Conservation (phyloP, 768 basidiomycete species). For the Tylopilus intermedius region DNA sequence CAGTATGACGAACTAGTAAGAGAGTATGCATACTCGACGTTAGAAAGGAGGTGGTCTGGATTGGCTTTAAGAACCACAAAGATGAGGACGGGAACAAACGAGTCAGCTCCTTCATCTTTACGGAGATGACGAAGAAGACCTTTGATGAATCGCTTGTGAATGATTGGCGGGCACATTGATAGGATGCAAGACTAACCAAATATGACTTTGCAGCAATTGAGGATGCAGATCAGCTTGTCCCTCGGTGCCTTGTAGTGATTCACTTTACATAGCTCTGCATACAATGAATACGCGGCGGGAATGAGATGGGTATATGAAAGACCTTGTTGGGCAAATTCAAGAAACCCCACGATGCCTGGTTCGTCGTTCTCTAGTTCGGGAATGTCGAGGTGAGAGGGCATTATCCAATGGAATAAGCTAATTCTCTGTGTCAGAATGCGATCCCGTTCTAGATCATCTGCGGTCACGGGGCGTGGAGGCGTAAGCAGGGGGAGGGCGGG, state of each 20-base stretch:
- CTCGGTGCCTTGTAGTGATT: constrained; percentile 99
- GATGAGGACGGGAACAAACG: constrained; percentile 92
- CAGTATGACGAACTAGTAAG: neutral
- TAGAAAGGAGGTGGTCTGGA: constrained; percentile 87
- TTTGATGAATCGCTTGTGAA: constrained; percentile 27
- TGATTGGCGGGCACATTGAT: constrained; percentile 1
- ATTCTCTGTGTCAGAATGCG: constrained; percentile 87
- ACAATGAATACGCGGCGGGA: neutral
- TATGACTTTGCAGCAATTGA: constrained; percentile 99
- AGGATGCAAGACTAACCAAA: constrained; percentile 61
- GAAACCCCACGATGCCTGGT: constrained; percentile 56
- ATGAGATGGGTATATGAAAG: constrained; percentile 2
- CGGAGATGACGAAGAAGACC: constrained; percentile 85
- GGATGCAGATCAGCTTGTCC: constrained; percentile 94
- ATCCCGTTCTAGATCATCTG: constrained; percentile 96
- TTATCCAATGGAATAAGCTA: constrained; percentile 85
- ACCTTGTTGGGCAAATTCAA: constrained; percentile 90
- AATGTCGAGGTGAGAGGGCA: constrained; percentile 85
- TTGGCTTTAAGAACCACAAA: constrained; percentile 93
- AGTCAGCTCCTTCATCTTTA: constrained; percentile 85
- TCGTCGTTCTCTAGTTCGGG: constrained; percentile 64
- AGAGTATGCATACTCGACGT: constrained; percentile 70
- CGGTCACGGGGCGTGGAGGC: constrained; percentile 74
- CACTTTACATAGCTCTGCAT: constrained; percentile 79
- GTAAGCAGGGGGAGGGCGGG: constrained; percentile 67